Evolutionary conservation across 805 yeast species (phyloP).

Genomic region (Suhomyces xylopsoci): DNA sequence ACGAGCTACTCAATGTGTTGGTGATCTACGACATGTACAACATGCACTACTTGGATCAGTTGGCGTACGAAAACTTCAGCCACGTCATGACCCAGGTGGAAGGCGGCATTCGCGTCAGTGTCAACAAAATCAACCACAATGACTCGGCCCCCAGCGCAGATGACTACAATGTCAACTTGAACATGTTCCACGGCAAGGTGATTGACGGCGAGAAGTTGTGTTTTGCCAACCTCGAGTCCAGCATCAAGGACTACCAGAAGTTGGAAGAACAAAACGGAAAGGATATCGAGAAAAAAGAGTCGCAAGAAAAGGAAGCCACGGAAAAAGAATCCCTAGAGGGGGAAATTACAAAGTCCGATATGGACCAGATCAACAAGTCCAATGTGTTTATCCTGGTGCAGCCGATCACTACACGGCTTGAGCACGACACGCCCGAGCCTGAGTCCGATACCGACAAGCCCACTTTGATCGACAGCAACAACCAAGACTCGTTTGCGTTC

Average conservation of each 20-base stretch:
- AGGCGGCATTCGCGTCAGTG: constrained; percentile 65
- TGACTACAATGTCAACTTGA: constrained; percentile 46
- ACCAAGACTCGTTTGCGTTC: constrained; percentile 64
- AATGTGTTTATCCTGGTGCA: constrained; percentile 70
- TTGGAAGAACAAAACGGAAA: constrained; percentile 26
- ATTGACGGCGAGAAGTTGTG: constrained; percentile 87
- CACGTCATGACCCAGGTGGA: constrained; percentile 72
- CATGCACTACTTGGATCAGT: constrained; percentile 44
- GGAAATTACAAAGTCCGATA: not conserved
- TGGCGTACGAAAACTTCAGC: constrained; percentile 54
- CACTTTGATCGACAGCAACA: constrained; percentile 43
- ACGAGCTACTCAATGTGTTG: constrained; percentile 39
- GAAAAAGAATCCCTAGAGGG: constrained; percentile 5
- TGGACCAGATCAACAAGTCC: constrained; percentile 36
- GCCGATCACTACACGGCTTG: constrained; percentile 47
- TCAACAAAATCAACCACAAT: constrained; percentile 47
- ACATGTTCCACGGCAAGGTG: constrained; percentile 70
- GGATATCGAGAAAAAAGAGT: constrained; percentile 25
- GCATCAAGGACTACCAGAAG: constrained; percentile 46
- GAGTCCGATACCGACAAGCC: constrained; percentile 22
- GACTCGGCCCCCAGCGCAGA: constrained; percentile 12
- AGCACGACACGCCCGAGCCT: constrained; percentile 7
- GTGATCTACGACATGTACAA: constrained; percentile 65
- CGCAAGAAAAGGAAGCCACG: constrained; percentile 16
- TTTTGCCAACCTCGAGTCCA: constrained; percentile 78